These are phyloP conservation scores for Neurospora intermedia DNA, from an alignment of 495 filamentous ascomycete genomes.

Conservation along the genomic window DNA sequence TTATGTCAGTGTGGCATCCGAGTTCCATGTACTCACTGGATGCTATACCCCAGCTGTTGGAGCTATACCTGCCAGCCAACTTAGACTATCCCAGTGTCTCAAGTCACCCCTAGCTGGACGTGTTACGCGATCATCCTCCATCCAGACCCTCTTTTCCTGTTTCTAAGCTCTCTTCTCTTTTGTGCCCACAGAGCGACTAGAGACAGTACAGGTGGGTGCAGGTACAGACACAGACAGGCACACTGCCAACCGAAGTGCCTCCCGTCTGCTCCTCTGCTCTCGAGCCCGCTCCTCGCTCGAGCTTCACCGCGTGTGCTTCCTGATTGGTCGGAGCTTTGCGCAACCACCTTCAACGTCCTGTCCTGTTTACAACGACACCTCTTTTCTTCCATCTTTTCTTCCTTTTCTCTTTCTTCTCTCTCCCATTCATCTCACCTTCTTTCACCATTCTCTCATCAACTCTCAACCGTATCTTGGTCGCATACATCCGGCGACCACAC, in stretches of 20 bases:
- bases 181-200: background rate
- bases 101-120: background rate
- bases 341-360: slow-evolving; percentile 25
- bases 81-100: background rate
- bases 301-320: slow-evolving; percentile 1
- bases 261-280: background rate
- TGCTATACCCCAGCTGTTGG: background rate
- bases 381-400: background rate
- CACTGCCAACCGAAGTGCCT: background rate
- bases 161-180: background rate
- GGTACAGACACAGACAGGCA: background rate
- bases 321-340: slow-evolving; percentile 23
- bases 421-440: background rate
- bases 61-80: background rate
- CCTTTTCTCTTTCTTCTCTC: background rate
- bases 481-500: background rate
- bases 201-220: background rate
- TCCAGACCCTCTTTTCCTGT: background rate
- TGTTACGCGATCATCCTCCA: slow-evolving; percentile 1
- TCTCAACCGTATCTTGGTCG: background rate
- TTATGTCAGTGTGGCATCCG: background rate
- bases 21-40: background rate
- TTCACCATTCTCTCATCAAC: slow-evolving; percentile 2
- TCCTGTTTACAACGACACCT: slow-evolving; percentile 21
- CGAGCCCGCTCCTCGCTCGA: slow-evolving; percentile 6